Conservation (phyloP, 305 asterid genomes). For the Fraxinus greggii region DNA sequence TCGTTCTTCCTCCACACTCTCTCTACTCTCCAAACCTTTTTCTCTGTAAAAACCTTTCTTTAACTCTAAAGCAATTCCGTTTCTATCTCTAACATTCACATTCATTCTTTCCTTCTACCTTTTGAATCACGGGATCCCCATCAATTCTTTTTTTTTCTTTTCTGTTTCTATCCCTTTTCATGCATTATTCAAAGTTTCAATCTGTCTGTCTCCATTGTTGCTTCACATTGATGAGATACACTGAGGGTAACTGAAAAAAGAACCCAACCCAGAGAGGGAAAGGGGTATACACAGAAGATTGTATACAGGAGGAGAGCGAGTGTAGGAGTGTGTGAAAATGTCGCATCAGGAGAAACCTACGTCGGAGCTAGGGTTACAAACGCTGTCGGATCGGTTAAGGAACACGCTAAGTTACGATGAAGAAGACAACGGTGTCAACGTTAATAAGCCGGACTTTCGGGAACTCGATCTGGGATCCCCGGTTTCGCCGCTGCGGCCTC, state of each 20-base stretch:
- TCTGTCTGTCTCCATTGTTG: slow-evolving; percentile 14
- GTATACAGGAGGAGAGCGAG: slow-evolving; percentile 10
- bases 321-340: slow-evolving; percentile 33
- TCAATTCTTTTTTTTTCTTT: slow-evolving; percentile 16
- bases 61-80: neutral
- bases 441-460: slow-evolving; percentile 72
- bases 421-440: slow-evolving; percentile 22
- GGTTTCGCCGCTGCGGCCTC: slow-evolving; percentile 55
- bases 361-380: slow-evolving; percentile 36
- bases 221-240: slow-evolving; percentile 29
- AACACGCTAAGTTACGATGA: slow-evolving; percentile 25
- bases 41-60: neutral
- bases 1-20: slow-evolving; percentile 23
- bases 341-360: slow-evolving; percentile 37
- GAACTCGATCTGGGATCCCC: slow-evolving; percentile 87
- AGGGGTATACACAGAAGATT: neutral
- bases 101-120: slow-evolving; percentile 60
- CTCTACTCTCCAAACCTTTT: slow-evolving; percentile 17
- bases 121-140: slow-evolving; percentile 71
- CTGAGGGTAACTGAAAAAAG: neutral
- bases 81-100: slow-evolving; percentile 21
- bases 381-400: slow-evolving; percentile 52
- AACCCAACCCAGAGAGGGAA: neutral
- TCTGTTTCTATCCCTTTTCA: slow-evolving; percentile 19
- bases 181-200: slow-evolving; percentile 7